Evolutionary conservation across 495 filamentous ascomycete species (phyloP).

Genomic region (Xylaria nigripes): DNA sequence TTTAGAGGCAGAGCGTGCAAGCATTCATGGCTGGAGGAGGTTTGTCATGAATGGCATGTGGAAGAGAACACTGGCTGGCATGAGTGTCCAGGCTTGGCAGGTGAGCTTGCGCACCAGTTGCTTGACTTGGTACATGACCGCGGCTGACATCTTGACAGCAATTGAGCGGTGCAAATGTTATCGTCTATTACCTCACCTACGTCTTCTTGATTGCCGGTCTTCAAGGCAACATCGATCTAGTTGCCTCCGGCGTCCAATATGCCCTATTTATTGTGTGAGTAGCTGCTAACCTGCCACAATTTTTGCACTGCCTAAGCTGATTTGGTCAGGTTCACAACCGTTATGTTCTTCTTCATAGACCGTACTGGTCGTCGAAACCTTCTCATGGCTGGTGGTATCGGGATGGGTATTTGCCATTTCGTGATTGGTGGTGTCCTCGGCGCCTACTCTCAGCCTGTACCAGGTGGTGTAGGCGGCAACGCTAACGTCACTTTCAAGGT

Average conservation of each 20-base stretch:
- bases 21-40: constrained; percentile 48
- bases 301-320: background rate
- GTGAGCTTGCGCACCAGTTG: constrained; percentile 12
- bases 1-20: constrained; percentile 49
- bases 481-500: constrained; percentile 58
- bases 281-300: background rate
- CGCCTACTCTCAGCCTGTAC: constrained; percentile 35
- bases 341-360: constrained; percentile 67
- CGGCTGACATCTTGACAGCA: constrained; percentile 56
- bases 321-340: constrained; percentile 53
- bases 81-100: constrained; percentile 51
- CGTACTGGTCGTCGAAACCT: constrained; percentile 63
- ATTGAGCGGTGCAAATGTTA: constrained; percentile 58
- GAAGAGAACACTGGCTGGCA: constrained; percentile 62
- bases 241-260: constrained; percentile 65
- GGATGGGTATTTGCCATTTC: constrained; percentile 64
- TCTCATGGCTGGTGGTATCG: constrained; percentile 59
- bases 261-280: constrained; percentile 59
- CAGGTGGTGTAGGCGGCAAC: constrained; percentile 56
- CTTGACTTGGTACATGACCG: background rate
- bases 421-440: constrained; percentile 52
- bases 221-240: constrained; percentile 55
- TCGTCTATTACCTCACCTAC: constrained; percentile 65
- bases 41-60: constrained; percentile 59
- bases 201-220: constrained; percentile 63